Evolutionary conservation across 306 rosid species (phyloP), one percentile per base, ranked within the genome.

Genomic region (Quercus robur): DNA sequence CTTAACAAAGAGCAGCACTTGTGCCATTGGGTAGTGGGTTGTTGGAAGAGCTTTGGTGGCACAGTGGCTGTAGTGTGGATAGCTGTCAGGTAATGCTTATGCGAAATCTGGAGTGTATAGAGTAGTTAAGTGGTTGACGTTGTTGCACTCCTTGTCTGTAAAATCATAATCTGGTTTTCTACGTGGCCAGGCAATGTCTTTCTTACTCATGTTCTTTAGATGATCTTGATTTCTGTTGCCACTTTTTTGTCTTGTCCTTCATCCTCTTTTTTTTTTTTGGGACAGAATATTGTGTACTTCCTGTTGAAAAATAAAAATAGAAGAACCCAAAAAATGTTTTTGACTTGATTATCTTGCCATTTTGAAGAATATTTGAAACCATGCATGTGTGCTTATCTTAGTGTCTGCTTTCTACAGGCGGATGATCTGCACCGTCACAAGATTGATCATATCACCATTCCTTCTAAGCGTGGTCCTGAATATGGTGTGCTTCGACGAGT

Each of bases 351-450:
- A 51, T 52, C 64, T 56, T 73, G 75, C 23, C 62, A 30, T 10
- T 14, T 11, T 23, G 9, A 18, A 63, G 4, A 31, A 23, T 33
- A 31, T n/a, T 56, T 17, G 51, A 30, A 69, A 71, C 20, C 44
- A 41, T 72, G 26, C 49, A 57, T 81, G 64, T 80, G 18, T 33
- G 68, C 69, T 85, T 70, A 83, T 87, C 70, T 69, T 17, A 51
- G 59, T 46, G 12, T 14, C 66, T 81, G 78, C 30, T 76, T 62
- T 74, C 70, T 71, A 26, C 90, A 95, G 99, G 93, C 89, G 81
- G 78, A 74, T 84, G 99, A 95, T 86, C 93, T 95, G 82, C 99
- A 95, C 76, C 92, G 97, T 66, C 99, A 91, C 90, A 93, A 95
- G 79, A 95, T 95, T 72, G 99, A 93, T 88, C 97, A 95, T 84